Conservation (phyloP, 2,329 filamentous ascomycete genomes). For the Metarhizium rileyi region DNA sequence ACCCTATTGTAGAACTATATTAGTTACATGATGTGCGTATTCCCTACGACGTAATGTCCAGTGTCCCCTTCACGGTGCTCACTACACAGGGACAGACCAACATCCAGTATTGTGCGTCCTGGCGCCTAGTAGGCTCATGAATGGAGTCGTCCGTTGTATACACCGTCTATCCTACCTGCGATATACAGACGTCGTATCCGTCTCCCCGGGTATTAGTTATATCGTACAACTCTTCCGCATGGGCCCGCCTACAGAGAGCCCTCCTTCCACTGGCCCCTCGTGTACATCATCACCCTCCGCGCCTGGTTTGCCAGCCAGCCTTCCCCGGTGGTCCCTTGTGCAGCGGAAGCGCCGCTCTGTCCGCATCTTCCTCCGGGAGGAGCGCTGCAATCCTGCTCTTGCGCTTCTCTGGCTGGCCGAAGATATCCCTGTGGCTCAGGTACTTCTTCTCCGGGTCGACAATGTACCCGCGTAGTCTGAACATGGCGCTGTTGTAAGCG, state of each 20-base stretch:
- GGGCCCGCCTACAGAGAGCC: no score
- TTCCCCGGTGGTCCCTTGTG: no score
- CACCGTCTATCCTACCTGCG: background rate
- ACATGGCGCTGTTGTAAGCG: conserved; percentile 18
- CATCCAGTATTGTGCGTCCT: no score
- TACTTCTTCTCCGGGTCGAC: conserved; percentile 19
- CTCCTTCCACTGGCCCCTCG: no score
- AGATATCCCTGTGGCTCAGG: conserved; percentile 18
- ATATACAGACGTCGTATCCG: background rate
- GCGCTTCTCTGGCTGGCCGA: conserved; percentile 15
- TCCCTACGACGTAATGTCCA: no score
- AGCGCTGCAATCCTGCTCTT: conserved; percentile 6
- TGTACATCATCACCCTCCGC: no score
- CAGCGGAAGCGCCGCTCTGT: no score
- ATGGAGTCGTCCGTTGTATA: background rate
- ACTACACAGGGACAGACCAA: no score
- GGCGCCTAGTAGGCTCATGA: background rate
- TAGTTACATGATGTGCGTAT: no score
- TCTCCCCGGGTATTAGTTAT: background rate
- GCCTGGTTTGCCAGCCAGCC: no score
- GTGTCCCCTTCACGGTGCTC: no score
- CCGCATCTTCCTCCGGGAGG: background rate
- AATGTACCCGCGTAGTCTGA: conserved; percentile 17
- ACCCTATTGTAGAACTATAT: no score
- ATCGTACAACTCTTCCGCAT: background rate